Evolutionary conservation across 768 basidiomycete species (phyloP).

Genomic region (Nevesoporus exiguus): DNA sequence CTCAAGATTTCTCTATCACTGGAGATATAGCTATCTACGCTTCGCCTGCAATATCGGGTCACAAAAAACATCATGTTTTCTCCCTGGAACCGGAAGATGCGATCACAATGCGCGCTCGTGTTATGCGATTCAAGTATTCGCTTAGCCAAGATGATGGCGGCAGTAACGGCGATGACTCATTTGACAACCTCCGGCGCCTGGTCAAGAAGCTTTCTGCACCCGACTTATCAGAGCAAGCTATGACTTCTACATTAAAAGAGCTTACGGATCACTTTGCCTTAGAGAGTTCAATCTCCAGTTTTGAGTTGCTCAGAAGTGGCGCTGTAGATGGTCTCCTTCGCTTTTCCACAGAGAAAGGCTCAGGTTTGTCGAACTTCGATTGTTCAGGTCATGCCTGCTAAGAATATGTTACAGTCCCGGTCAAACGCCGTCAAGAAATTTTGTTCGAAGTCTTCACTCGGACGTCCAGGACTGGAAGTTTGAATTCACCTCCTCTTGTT

Average conservation of each 20-base stretch:
- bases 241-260: slow-evolving; percentile 60
- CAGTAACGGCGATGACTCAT: slow-evolving; percentile 56
- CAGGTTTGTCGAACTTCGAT: slow-evolving; percentile 7
- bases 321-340: slow-evolving; percentile 83
- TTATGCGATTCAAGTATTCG: slow-evolving; percentile 82
- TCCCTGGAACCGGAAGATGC: slow-evolving; percentile 84
- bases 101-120: slow-evolving; percentile 86
- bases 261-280: slow-evolving; percentile 80
- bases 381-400: slow-evolving; percentile 2
- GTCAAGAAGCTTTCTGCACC: slow-evolving; percentile 60
- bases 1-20: slow-evolving; percentile 32
- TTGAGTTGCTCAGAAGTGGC: slow-evolving; percentile 92
- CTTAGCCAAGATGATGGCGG: slow-evolving; percentile 51
- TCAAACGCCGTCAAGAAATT: slow-evolving; percentile 68
- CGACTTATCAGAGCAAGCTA: slow-evolving; percentile 58
- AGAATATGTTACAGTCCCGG: slow-evolving; percentile 46
- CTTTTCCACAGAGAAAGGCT: slow-evolving; percentile 70
- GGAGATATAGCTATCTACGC: slow-evolving; percentile 39
- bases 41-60: slow-evolving; percentile 51
- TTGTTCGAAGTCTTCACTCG: slow-evolving; percentile 76
- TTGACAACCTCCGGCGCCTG: slow-evolving; percentile 57
- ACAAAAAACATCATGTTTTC: slow-evolving; percentile 66
- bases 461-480: slow-evolving; percentile 40
- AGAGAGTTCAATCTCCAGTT: slow-evolving; percentile 84
- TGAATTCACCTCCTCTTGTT: slow-evolving; percentile 58